Evolutionary conservation across 768 basidiomycete species (phyloP).

Genomic region (Panaeolus cyanescens): DNA sequence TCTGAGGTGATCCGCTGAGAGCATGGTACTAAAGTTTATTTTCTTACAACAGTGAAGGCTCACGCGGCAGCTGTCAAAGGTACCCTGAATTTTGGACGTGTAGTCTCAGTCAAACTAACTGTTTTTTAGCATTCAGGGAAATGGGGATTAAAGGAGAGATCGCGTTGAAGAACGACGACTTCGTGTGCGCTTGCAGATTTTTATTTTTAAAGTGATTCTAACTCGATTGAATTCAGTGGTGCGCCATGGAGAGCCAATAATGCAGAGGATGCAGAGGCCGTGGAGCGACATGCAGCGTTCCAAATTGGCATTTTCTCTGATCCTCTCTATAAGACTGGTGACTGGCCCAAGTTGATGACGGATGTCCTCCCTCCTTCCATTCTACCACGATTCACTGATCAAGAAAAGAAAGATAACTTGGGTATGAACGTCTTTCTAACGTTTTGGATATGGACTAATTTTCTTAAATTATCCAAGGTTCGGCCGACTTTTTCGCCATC

Average conservation of each 20-base stretch:
- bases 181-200: constrained; percentile 31
- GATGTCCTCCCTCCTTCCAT: constrained; percentile 46
- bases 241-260: constrained; percentile 48
- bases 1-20: neutral
- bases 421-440: constrained; percentile 23
- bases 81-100: constrained; percentile 9
- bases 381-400: constrained; percentile 48
- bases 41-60: constrained; percentile 36
- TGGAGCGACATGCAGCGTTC: constrained; percentile 52
- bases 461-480: constrained; percentile 26
- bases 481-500: constrained; percentile 56
- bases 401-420: constrained; percentile 45
- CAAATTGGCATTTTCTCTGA: constrained; percentile 51
- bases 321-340: constrained; percentile 50
- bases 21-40: neutral
- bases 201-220: neutral
- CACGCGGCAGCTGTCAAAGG: constrained; percentile 54
- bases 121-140: constrained; percentile 38
- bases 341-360: constrained; percentile 53
- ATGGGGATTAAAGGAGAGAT: constrained; percentile 56
- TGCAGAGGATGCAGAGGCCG: constrained; percentile 44
- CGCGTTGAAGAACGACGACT: constrained; percentile 55
- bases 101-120: neutral
- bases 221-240: constrained; percentile 29
- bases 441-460: neutral